Conservation (phyloP, 257 asterid genomes). For the Parsonsia alboflavescens region DNA sequence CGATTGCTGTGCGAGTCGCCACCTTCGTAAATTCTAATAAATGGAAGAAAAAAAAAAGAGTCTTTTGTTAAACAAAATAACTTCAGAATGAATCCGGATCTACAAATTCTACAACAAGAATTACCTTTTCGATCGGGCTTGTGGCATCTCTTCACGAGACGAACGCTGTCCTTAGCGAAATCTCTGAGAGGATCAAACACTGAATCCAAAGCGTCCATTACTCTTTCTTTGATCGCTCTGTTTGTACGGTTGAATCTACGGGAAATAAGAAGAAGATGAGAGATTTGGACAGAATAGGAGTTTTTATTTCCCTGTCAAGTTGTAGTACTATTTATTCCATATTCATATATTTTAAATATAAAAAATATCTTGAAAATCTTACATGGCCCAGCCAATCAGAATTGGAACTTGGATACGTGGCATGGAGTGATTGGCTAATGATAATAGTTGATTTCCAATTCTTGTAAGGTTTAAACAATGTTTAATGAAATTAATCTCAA, state of each 20-base stretch:
- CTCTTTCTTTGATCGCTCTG: background rate
- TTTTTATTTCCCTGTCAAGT: no score
- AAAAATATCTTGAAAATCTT: background rate
- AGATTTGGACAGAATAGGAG: background rate
- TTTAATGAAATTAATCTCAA: no score
- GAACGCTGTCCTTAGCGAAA: slow-evolving; percentile 29
- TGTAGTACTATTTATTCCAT: no score
- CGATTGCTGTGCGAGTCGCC: slow-evolving; percentile 30
- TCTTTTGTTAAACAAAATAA: background rate
- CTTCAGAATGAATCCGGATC: background rate
- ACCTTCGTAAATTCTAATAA: slow-evolving; percentile 30
- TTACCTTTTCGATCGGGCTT: slow-evolving; percentile 33
- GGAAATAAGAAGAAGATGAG: background rate
- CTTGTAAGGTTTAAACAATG: no score
- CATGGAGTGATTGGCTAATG: background rate
- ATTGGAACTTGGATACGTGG: background rate
- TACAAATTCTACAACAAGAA: background rate
- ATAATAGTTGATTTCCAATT: no score
- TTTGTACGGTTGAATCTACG: background rate
- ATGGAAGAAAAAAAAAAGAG: background rate
- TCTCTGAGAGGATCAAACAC: slow-evolving; percentile 32
- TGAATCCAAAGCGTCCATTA: slow-evolving; percentile 27
- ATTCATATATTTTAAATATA: no score
- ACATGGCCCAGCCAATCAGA: background rate
- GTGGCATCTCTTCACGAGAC: slow-evolving; percentile 30